phyloP scores from a whole-genome alignment of 352 stramenopile genomes.

The Pythium phragmiticola region DNA sequence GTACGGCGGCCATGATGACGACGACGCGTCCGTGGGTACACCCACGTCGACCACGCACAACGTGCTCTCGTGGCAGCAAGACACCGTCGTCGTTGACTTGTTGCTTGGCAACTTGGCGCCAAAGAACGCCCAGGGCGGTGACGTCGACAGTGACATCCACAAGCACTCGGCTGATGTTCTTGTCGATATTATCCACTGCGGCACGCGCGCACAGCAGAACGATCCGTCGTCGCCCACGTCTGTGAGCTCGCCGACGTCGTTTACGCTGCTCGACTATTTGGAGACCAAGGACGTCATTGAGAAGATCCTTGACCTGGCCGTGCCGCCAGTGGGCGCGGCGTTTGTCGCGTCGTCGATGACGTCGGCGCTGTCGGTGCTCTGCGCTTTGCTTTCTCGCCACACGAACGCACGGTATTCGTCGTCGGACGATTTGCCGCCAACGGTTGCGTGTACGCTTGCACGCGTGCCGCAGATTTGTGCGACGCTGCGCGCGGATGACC shows the following conservation, averaged over 20 bases:
- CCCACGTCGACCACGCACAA: slow-evolving; percentile 66
- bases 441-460: slow-evolving; percentile 51
- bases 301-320: slow-evolving; percentile 58
- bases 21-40: slow-evolving; percentile 62
- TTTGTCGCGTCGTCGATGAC: slow-evolving; percentile 74
- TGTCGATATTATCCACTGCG: slow-evolving; percentile 86
- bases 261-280: slow-evolving; percentile 75
- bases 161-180: slow-evolving; percentile 83
- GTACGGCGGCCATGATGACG: slow-evolving; percentile 71
- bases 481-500: slow-evolving; percentile 58
- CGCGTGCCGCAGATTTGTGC: slow-evolving; percentile 64
- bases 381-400: slow-evolving; percentile 69
- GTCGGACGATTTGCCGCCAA: slow-evolving; percentile 58
- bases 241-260: slow-evolving; percentile 50
- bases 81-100: slow-evolving; percentile 68
- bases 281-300: slow-evolving; percentile 74
- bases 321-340: slow-evolving; percentile 35
- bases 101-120: slow-evolving; percentile 56
- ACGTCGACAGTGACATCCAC: slow-evolving; percentile 72
- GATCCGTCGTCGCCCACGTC: slow-evolving; percentile 64
- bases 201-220: slow-evolving; percentile 68
- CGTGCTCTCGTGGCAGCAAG: slow-evolving; percentile 69
- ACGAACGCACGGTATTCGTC: slow-evolving; percentile 77
- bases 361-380: slow-evolving; percentile 72
- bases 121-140: slow-evolving; percentile 28